phyloP scores from a whole-genome alignment of 2,329 filamentous ascomycete species.

The Hortaea werneckii region DNA sequence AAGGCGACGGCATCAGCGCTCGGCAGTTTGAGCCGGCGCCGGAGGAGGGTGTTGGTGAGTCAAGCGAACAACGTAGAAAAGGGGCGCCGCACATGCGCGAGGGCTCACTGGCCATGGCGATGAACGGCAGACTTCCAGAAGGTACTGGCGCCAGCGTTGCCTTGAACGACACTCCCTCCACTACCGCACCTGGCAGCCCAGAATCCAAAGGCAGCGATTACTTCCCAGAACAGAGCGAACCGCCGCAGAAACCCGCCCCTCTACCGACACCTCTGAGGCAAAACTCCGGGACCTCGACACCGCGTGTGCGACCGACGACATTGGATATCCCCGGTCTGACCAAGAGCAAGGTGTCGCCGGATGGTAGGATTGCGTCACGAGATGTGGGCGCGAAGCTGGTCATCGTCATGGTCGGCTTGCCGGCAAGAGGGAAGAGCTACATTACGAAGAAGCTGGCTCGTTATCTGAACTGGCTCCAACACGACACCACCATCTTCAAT shows the following conservation, averaged over 20 bases:
- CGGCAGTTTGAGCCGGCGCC: background rate
- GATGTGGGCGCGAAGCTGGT: slow-evolving; percentile 95
- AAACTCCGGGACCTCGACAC: slow-evolving; percentile 67
- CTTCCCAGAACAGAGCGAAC: slow-evolving; percentile 3
- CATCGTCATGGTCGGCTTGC: slow-evolving; percentile 96
- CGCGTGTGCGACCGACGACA: slow-evolving; percentile 79
- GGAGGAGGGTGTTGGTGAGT: background rate
- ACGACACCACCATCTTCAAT: slow-evolving; percentile 94
- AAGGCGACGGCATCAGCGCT: background rate
- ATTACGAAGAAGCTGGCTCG: slow-evolving; percentile 96
- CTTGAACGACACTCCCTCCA: slow-evolving; percentile 52
- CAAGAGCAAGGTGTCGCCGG: slow-evolving; percentile 86
- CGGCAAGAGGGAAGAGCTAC: slow-evolving; percentile 93
- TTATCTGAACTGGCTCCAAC: slow-evolving; percentile 94
- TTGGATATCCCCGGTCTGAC: slow-evolving; percentile 96
- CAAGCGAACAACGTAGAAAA: background rate
- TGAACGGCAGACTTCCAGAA: slow-evolving; percentile 17
- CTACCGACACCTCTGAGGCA: slow-evolving; percentile 57
- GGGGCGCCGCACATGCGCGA: slow-evolving; percentile 3
- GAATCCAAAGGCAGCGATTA: slow-evolving; percentile 9
- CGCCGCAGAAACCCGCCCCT: slow-evolving; percentile 3
- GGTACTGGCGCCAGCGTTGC: slow-evolving; percentile 26
- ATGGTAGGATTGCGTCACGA: slow-evolving; percentile 83
- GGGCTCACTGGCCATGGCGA: slow-evolving; percentile 14
- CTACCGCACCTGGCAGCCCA: slow-evolving; percentile 49